Evolutionary conservation across 306 rosid species (phyloP), one percentile per base, ranked within the genome.

Genomic region (Quercus ilex): DNA sequence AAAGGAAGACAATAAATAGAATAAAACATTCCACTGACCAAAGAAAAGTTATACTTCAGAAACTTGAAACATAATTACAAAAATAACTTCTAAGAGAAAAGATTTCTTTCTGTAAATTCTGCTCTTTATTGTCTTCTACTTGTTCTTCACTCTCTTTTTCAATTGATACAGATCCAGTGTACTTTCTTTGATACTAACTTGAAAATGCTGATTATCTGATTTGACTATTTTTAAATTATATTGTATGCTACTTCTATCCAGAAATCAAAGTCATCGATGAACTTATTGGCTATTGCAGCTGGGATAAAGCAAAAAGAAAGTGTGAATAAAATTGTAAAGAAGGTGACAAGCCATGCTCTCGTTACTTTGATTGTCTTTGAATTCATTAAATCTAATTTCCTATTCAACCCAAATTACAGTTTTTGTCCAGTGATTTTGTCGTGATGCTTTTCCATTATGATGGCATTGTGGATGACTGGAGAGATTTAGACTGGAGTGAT

Each of bases 361-460:
- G 1, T 62, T 17, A 14, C 13, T 13, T 13, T 35, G 5, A 26
- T 23, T 17, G 21, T 20, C 55, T 82, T n/a, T 5, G 11, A 19
- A 14, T 9, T 19, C 55, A 18, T 31, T 2, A 43, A 4, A 46
- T 49, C n/a, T 6, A 43, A 52, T 74, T 55, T 51, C 41, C 43
- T 0, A 26, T 78, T 26, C 51, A 41, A 15, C 31, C 30, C 57
- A 17, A 62, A 33, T 63, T 6, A 8, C 88, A 88, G 91, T 88
- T 88, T 78, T 74, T 65, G 21, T 67, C 86, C 65, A 79, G 74
- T 70, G 83, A 88, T 70, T 88, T 88, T 78, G 78, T 81, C 28
- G 86, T 88, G 65, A 88, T 86, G 88, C 91, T 88, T 75, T 83
- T 88, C 73, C 91, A 88, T 57, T 88, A 88, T 79, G 91, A 88